A percentile compares a stretch with the other conserved stretches of the same genome.
Evolutionary conservation across 2,329 filamentous ascomycete species (phyloP).

Genomic region (Phyllosticta citriasiana): DNA sequence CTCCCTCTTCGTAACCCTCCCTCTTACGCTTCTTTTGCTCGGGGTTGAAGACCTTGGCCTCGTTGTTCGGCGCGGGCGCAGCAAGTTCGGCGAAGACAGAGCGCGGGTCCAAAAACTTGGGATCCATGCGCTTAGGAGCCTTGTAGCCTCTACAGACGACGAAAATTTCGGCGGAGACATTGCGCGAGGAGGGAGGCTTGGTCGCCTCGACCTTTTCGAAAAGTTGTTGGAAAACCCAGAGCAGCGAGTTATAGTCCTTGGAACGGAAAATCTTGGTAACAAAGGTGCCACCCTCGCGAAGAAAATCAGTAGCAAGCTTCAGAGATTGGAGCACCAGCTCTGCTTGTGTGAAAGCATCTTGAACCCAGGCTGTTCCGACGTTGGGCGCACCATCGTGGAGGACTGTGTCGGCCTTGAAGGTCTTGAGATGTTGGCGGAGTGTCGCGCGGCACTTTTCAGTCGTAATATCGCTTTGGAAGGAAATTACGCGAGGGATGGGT

Average conservation of each 20-base stretch:
- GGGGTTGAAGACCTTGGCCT: conserved; percentile 96
- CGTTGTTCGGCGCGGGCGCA: conserved; percentile 80
- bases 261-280: conserved; percentile 97
- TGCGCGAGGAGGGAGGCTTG: conserved; percentile 90
- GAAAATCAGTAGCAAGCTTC: conserved; percentile 89
- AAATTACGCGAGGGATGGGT: conserved; percentile 84
- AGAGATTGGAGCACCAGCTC: conserved; percentile 83
- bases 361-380: conserved; percentile 94
- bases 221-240: conserved; percentile 97
- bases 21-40: conserved; percentile 96
- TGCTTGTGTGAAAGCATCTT: conserved; percentile 96
- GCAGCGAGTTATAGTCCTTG: conserved; percentile 89
- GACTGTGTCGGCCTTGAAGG: conserved; percentile 91
- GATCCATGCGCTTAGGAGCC: conserved; percentile 86
- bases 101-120: conserved; percentile 79
- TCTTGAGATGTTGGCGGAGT: conserved; percentile 81
- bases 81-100: conserved; percentile 89
- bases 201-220: conserved; percentile 94
- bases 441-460: conserved; percentile 91
- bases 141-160: conserved; percentile 94
- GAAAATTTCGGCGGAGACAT: conserved; percentile 97
- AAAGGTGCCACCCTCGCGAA: conserved; percentile 81
- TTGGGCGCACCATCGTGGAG: conserved; percentile 96
- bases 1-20: conserved; percentile 94
- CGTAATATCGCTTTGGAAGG: conserved; percentile 96